A percentile compares a stretch with the other conserved stretches of the same genome.
Evolutionary conservation across 75 land plant genomes (phyloP).

Genomic region (Cryptomeria japonica): DNA sequence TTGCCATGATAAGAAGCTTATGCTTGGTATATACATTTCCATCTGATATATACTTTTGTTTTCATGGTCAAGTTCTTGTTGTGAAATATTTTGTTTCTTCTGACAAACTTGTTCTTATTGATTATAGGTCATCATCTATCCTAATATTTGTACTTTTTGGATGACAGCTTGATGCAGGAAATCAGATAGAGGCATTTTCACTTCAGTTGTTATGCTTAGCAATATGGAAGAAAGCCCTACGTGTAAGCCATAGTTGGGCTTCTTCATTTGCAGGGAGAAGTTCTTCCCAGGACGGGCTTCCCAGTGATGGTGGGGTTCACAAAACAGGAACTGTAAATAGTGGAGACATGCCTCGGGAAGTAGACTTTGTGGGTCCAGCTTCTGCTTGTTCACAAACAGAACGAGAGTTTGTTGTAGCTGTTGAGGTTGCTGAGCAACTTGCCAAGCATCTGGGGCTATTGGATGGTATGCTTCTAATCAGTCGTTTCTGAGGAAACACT

Average conservation of each 20-base stretch:
- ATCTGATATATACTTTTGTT: not conserved
- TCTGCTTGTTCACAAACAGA: constrained; percentile 59
- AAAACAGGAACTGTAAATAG: not conserved
- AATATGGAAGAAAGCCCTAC: constrained; percentile 89
- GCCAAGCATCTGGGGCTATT: constrained; percentile 46
- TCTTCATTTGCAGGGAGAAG: constrained; percentile 54
- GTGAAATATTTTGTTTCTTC: not conserved
- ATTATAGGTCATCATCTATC: not conserved
- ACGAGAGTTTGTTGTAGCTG: constrained; percentile 75
- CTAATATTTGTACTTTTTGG: not conserved
- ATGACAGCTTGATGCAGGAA: constrained; percentile 47
- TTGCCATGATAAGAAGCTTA: not conserved
- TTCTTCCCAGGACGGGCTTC: constrained; percentile 24
- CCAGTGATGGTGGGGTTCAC: constrained; percentile 9
- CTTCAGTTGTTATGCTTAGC: constrained; percentile 87
- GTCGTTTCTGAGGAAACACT: not conserved
- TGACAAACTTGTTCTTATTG: not conserved
- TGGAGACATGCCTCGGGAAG: not conserved
- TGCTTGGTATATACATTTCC: not conserved
- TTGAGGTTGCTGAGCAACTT: constrained; percentile 77
- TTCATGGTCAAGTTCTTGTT: not conserved
- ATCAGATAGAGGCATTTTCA: constrained; percentile 74
- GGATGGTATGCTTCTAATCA: constrained; percentile 51
- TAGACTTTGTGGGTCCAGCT: constrained; percentile 28
- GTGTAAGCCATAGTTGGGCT: constrained; percentile 76